Percentiles rank a stretch among this genome's conserved stretches.
These are phyloP conservation scores for Fusarium penzigii DNA, from an alignment of 2,329 filamentous ascomycete species.

Conservation along the genomic window DNA sequence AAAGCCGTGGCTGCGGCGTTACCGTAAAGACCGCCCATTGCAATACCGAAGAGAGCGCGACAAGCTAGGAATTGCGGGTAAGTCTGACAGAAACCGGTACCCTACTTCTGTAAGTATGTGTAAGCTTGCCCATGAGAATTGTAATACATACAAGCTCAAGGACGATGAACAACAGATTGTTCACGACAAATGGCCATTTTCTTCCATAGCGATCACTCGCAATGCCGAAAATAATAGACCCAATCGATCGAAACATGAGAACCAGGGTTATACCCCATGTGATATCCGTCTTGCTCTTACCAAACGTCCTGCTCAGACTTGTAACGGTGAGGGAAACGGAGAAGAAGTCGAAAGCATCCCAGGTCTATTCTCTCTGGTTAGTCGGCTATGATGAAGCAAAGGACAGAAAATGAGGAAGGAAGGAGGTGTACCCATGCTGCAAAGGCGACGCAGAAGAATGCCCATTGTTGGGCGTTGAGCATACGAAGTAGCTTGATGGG, in stretches of 20 bases:
- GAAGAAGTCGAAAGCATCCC: conserved; percentile 69
- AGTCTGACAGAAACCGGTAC: conserved; percentile 68
- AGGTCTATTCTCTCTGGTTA: conserved; percentile 42
- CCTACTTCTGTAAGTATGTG: conserved; percentile 33
- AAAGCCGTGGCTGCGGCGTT: conserved; percentile 78
- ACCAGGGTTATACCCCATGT: conserved; percentile 66
- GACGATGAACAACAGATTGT: conserved; percentile 71
- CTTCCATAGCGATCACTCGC: conserved; percentile 58
- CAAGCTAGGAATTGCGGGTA: conserved; percentile 74
- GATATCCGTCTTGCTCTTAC: conserved; percentile 56
- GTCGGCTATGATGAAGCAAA: neutral
- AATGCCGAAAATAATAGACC: conserved; percentile 55
- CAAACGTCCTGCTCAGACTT: conserved; percentile 54
- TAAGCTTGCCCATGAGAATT: neutral
- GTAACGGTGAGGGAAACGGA: conserved; percentile 62
- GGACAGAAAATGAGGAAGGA: neutral
- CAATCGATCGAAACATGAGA: conserved; percentile 60
- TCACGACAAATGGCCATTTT: conserved; percentile 74
- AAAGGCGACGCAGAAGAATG: conserved; percentile 57
- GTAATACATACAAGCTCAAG: conserved; percentile 63
- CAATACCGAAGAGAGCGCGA: conserved; percentile 73
- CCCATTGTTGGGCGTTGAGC: conserved; percentile 53
- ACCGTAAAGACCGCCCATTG: conserved; percentile 81
- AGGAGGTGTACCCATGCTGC: conserved; percentile 52
- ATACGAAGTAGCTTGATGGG: conserved; percentile 51